Evolutionary conservation across 2,329 filamentous ascomycete genomes (phyloP).

Genomic region (Pseudonectria buxi): DNA sequence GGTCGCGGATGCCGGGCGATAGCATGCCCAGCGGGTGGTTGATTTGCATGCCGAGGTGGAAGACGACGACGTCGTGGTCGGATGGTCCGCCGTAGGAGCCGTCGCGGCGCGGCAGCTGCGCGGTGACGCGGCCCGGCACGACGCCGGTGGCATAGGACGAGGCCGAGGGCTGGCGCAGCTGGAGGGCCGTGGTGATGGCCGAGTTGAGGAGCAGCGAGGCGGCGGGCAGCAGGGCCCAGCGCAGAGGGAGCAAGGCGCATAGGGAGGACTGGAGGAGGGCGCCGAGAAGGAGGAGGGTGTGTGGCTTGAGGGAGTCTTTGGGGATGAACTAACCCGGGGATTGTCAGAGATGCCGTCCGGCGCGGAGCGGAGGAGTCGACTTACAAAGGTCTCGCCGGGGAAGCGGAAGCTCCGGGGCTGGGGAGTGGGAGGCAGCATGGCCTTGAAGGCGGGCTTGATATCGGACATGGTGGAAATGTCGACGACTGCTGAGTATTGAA

Average conservation of each 20-base stretch:
- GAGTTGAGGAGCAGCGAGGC: slow-evolving; percentile 24
- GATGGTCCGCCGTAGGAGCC: slow-evolving; percentile 24
- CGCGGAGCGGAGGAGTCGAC: too few species aligned
- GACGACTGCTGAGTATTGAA: too few species aligned
- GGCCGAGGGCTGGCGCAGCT: slow-evolving; percentile 11
- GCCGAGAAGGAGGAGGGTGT: slow-evolving; percentile 26
- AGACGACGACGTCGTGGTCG: slow-evolving; percentile 30
- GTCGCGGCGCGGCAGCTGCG: slow-evolving; percentile 24
- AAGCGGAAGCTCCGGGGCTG: slow-evolving; percentile 12
- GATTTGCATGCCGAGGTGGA: slow-evolving; percentile 38
- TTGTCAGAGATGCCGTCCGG: too few species aligned
- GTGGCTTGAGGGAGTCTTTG: slow-evolving; percentile 30
- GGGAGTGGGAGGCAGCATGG: slow-evolving; percentile 17
- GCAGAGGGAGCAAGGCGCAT: slow-evolving; percentile 26
- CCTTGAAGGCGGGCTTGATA: slow-evolving; percentile 13
- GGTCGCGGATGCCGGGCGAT: slow-evolving; percentile 35
- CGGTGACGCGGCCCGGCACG: slow-evolving; percentile 27
- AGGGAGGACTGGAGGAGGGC: slow-evolving; percentile 29
- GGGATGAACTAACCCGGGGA: slow-evolving; percentile 11
- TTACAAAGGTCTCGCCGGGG: slow-evolving; percentile 12
- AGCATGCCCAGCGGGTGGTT: slow-evolving; percentile 45
- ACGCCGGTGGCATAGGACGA: slow-evolving; percentile 20
- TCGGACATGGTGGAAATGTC: slow-evolving; percentile 1
- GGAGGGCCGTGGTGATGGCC: slow-evolving; percentile 23
- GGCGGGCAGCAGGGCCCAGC: slow-evolving; percentile 30